phyloP scores from a whole-genome alignment of 2,329 filamentous ascomycete genomes.

The Epicoccum sorghinum region DNA sequence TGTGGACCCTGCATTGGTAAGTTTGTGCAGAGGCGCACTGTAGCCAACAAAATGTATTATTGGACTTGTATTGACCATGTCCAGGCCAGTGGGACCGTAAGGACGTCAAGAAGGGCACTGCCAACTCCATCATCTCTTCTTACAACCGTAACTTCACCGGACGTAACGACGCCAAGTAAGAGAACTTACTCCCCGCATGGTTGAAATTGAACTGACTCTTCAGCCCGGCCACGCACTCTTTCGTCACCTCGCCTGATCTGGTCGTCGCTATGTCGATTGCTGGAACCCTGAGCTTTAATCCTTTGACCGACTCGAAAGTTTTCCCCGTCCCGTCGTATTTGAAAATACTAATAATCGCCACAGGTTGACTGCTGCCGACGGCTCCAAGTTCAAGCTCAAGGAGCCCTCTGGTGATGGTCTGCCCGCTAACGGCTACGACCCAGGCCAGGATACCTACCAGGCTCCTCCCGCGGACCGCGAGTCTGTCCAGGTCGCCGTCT shows the following conservation, averaged over 20 bases:
- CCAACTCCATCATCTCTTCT: constrained; percentile 97
- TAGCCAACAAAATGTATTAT: constrained; percentile 4
- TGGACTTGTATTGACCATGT: not conserved
- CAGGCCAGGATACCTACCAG: constrained; percentile 93
- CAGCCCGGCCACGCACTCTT: constrained; percentile 76
- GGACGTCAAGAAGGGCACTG: constrained; percentile 91
- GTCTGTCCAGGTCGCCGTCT: constrained; percentile 77
- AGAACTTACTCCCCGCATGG: no score
- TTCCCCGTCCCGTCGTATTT: not conserved
- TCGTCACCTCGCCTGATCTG: constrained; percentile 88
- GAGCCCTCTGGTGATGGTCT: constrained; percentile 82
- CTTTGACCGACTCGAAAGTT: constrained; percentile 59
- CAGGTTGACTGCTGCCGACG: constrained; percentile 54
- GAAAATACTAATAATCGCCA: not conserved
- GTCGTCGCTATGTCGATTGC: constrained; percentile 87
- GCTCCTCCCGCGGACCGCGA: constrained; percentile 82
- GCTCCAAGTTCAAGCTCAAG: constrained; percentile 91
- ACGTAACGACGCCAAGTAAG: constrained; percentile 84
- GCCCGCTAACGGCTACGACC: constrained; percentile 82
- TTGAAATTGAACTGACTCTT: not conserved
- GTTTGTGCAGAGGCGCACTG: not conserved
- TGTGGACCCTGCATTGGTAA: constrained; percentile 66
- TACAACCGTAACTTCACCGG: constrained; percentile 99
- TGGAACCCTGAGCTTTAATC: constrained; percentile 90
- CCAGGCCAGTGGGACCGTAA: constrained; percentile 82